Evolutionary conservation across 202 grass and related monocot genomes (phyloP), one percentile per base, ranked within the genome.

Genomic region (Schoenoplectus triqueter): DNA sequence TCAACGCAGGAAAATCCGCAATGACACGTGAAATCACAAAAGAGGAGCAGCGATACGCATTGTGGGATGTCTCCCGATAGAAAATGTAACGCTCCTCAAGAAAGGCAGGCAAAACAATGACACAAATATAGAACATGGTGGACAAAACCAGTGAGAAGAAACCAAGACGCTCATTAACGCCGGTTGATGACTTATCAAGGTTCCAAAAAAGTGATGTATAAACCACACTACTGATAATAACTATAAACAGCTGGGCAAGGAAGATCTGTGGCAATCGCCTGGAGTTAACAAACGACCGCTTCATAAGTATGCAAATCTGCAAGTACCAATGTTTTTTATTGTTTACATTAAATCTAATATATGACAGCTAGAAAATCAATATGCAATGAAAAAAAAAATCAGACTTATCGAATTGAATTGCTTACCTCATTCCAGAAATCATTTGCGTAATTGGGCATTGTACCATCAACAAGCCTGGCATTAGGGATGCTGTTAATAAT

Each of bases 71-170:
- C 86, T 95, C 93, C 0, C 90, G 56, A 61, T 91, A 84, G 77
- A 81, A 95, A 84, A 95, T 92, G 90, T 89, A 86, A 18, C 93
- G 90, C 65, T 95, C 90, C 1, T 80, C 64, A 18, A 95, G 69
- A 86, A 96, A 96, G 9, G 87, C 88, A 63, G 89, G 91, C 31
- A 96, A 88, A 66, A 89, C 94, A 63, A 88, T 90, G 81, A 91
- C 88, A 80, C 87, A 93, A 54, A 90, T 91, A 81, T 88, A 96
- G 79, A 96, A 90, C 89, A 93, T 88, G n/a, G 91, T 86, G 72
- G 91, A 93, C 39, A 93, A 88, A 78, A 89, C 86, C 78, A 91
- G 75, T 63, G 92, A 87, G 87, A 90, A 96, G 89, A 96, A 96
- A 78, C 94, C 88, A 55, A 91, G 86, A 7, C 94, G 86, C 77